Evolutionary conservation across 1,284 basidiomycete genomes (phyloP).

Genomic region (Ganoderma meredithae): DNA sequence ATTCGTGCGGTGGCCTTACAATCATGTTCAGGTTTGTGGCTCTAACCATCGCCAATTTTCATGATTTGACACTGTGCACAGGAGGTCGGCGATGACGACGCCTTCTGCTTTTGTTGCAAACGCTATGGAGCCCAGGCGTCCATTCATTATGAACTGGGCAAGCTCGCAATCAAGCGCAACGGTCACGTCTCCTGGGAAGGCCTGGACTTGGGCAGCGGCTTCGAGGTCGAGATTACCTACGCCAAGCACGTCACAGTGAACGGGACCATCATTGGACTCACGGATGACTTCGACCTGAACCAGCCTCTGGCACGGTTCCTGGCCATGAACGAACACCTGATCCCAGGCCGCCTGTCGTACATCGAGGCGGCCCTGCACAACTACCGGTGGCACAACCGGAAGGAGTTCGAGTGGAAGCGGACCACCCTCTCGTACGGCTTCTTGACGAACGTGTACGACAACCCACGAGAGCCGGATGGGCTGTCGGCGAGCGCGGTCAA

Average conservation of each 20-base stretch:
- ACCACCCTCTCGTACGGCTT: slow-evolving; percentile 72
- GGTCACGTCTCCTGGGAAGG: slow-evolving; percentile 66
- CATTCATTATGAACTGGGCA: slow-evolving; percentile 57
- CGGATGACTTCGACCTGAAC: slow-evolving; percentile 73
- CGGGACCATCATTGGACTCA: slow-evolving; percentile 70
- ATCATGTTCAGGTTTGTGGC: slow-evolving; percentile 59
- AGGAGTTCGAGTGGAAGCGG: slow-evolving; percentile 63
- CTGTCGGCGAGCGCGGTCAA: slow-evolving; percentile 56
- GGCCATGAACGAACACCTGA: slow-evolving; percentile 61
- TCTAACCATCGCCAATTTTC: neutral
- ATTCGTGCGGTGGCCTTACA: slow-evolving; percentile 71
- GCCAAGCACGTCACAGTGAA: slow-evolving; percentile 56
- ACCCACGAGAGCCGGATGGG: slow-evolving; percentile 53
- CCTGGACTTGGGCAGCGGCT: slow-evolving; percentile 73
- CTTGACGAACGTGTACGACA: slow-evolving; percentile 68
- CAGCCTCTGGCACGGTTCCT: slow-evolving; percentile 71
- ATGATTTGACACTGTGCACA: slow-evolving; percentile 37
- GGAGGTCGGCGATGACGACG: slow-evolving; percentile 52
- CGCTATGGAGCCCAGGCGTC: slow-evolving; percentile 59
- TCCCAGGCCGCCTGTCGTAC: slow-evolving; percentile 52
- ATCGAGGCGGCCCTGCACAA: slow-evolving; percentile 58
- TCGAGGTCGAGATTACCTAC: slow-evolving; percentile 70
- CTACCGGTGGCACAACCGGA: slow-evolving; percentile 62
- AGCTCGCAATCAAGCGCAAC: slow-evolving; percentile 63
- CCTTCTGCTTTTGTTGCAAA: slow-evolving; percentile 51